Evolutionary conservation across 106 monocot genomes (phyloP).

Genomic region (Allium cepa): DNA sequence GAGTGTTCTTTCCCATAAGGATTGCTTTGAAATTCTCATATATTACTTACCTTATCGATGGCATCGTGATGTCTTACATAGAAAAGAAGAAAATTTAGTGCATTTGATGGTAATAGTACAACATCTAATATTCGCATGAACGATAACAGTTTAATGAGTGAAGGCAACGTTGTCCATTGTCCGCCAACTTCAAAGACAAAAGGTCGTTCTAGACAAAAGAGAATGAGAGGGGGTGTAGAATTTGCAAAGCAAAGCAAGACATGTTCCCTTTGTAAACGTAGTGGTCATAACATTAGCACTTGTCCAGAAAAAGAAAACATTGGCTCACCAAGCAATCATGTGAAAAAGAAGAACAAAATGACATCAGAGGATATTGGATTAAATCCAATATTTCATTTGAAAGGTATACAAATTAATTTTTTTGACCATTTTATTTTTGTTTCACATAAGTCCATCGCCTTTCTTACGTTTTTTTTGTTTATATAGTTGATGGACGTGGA

Average conservation of each 20-base stretch:
- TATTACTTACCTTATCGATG: neutral
- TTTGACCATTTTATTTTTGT: too few relatives aligned
- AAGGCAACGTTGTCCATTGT: neutral
- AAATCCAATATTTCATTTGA: slow-evolving; percentile 4
- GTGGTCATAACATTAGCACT: neutral
- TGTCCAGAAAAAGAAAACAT: neutral
- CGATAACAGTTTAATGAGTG: neutral
- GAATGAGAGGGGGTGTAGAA: neutral
- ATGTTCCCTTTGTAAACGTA: neutral
- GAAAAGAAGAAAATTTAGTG: neutral
- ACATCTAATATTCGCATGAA: neutral
- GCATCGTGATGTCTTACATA: neutral
- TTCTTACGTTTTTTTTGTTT: too few relatives aligned
- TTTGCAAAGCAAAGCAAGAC: neutral
- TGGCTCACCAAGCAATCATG: neutral
- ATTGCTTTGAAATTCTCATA: neutral
- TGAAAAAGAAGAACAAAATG: neutral
- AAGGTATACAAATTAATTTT: neutral
- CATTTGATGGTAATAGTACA: neutral
- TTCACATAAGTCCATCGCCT: too few relatives aligned
- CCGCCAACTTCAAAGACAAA: neutral
- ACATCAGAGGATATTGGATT: neutral
- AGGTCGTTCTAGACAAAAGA: neutral
- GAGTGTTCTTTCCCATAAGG: neutral
- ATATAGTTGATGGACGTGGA: too few relatives aligned